Evolutionary conservation across 1,284 basidiomycete genomes (phyloP).

Genomic region (Papiliotrema nemorosa): DNA sequence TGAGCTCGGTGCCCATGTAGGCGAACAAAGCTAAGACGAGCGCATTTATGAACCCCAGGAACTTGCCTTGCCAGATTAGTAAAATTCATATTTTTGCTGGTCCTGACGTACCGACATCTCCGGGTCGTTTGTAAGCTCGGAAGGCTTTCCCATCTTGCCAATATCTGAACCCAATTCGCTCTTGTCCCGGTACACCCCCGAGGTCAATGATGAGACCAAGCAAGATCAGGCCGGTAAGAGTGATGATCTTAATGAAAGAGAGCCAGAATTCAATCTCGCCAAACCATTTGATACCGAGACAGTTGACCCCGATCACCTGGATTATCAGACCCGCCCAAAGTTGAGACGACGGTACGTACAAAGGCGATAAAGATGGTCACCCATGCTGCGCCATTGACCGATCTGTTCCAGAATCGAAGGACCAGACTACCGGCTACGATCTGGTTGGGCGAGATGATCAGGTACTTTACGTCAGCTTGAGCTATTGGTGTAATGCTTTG

Average conservation of each 20-base stretch:
- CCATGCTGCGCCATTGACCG: constrained; percentile 42
- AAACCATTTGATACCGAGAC: constrained; percentile 54
- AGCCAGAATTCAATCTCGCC: constrained; percentile 61
- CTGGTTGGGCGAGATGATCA: constrained; percentile 50
- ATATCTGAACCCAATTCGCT: constrained; percentile 59
- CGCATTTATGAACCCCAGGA: constrained; percentile 42
- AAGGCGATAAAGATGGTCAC: constrained; percentile 46
- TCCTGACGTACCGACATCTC: too few relatives aligned
- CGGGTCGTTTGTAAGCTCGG: constrained; percentile 26
- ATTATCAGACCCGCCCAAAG: not conserved
- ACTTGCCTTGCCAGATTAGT: too few relatives aligned
- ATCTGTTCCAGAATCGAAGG: constrained; percentile 40
- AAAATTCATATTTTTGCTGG: too few relatives aligned
- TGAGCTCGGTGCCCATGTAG: constrained; percentile 58
- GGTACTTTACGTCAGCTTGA: constrained; percentile 31
- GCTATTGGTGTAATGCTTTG: too few relatives aligned
- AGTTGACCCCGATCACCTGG: constrained; percentile 45
- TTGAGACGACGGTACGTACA: not conserved
- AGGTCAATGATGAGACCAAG: constrained; percentile 62
- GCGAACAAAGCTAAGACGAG: constrained; percentile 54
- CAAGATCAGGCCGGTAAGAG: constrained; percentile 59
- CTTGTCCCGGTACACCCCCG: constrained; percentile 63
- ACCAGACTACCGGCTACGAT: constrained; percentile 48
- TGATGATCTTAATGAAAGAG: constrained; percentile 56
- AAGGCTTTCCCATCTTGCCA: constrained; percentile 53